A percentile compares a stretch with the other conserved stretches of the same genome.
Evolutionary conservation across 257 asterid species (phyloP).

Genomic region (Nicotiana knightiana): DNA sequence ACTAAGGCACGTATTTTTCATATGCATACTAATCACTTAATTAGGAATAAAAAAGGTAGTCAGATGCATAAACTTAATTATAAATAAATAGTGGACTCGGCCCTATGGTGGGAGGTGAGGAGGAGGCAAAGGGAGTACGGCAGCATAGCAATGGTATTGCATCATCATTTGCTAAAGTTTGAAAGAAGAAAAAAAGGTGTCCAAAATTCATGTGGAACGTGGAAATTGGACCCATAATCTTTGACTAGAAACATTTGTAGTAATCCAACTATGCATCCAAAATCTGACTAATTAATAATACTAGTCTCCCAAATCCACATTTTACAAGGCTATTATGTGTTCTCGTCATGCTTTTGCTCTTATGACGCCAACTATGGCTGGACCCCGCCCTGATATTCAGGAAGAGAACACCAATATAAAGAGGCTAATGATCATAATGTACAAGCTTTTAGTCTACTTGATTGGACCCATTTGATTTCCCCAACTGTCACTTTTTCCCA

Average conservation of each 20-base stretch:
- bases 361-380: background rate
- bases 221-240: background rate
- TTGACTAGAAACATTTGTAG: background rate
- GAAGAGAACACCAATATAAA: background rate
- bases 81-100: too few species aligned
- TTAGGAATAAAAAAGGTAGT: too few species aligned
- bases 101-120: background rate
- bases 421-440: background rate
- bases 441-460: background rate
- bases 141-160: background rate
- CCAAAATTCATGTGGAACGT: background rate
- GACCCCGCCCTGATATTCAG: background rate
- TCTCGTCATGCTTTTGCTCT: conserved; percentile 20
- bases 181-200: background rate
- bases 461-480: background rate
- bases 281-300: background rate
- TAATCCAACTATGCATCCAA: background rate
- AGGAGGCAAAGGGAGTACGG: background rate
- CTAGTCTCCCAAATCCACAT: background rate
- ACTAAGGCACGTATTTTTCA: too few species aligned
- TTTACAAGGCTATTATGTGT: background rate
- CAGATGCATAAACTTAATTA: too few species aligned
- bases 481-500: background rate
- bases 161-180: background rate
- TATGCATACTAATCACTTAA: too few species aligned